phyloP scores from a whole-genome alignment of 225 moss, liverwort and hornwort species.

The Asterella californica region DNA sequence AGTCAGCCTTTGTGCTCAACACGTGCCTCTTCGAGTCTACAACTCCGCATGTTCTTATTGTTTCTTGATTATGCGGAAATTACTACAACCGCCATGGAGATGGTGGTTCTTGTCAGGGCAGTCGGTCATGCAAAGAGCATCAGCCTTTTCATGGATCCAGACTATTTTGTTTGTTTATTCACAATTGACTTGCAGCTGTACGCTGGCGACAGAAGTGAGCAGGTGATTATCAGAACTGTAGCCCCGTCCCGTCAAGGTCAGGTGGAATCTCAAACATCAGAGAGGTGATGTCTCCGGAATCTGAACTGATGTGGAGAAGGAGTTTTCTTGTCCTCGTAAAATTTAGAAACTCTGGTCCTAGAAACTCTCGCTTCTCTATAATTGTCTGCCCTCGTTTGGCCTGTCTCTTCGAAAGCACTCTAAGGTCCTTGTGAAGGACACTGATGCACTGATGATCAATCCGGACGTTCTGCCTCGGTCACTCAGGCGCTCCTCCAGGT shows the following conservation, averaged over 20 bases:
- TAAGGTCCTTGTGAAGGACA: neutral
- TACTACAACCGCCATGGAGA: neutral
- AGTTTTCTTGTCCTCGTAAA: neutral
- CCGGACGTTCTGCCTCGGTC: neutral
- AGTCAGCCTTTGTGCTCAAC: neutral
- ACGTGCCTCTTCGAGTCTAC: neutral
- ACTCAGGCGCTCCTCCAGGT: neutral
- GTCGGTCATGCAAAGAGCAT: neutral
- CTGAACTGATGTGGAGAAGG: neutral
- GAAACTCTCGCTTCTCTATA: neutral
- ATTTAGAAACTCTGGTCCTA: neutral
- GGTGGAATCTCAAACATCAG: neutral
- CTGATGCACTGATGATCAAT: neutral
- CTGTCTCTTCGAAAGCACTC: neutral
- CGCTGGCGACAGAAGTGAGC: neutral
- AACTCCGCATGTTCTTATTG: neutral
- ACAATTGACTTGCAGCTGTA: neutral
- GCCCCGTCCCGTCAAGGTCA: neutral
- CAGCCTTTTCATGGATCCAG: neutral
- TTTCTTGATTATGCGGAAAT: neutral
- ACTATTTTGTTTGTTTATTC: neutral
- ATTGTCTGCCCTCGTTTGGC: neutral
- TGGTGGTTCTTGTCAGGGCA: no score
- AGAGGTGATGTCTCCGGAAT: neutral
- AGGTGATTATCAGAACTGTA: neutral